These are phyloP conservation scores for Croton setiger DNA, from an alignment of 441 rosid species.

Conservation along the genomic window DNA sequence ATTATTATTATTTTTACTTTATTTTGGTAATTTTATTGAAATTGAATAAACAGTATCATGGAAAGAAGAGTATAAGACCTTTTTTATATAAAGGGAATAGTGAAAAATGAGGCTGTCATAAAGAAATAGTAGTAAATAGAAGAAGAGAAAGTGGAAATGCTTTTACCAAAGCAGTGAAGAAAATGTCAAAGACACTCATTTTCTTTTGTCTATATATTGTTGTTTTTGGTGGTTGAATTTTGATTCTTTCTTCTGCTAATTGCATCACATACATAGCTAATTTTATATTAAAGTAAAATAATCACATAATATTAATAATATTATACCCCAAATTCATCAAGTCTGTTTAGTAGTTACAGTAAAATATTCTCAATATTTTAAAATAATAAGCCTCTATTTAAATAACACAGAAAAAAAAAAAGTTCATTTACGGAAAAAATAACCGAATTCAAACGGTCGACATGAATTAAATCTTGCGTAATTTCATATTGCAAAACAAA, in stretches of 20 bases:
- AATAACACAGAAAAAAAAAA: too few species aligned
- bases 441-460: too few species aligned
- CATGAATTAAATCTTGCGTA: too few species aligned
- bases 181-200: neutral
- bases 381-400: too few species aligned
- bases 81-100: neutral
- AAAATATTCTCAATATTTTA: too few species aligned
- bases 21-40: neutral
- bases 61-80: neutral
- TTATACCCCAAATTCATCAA: too few species aligned
- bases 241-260: neutral
- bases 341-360: too few species aligned
- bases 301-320: too few species aligned
- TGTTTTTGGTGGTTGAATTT: slow-evolving; percentile 12
- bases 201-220: slow-evolving; percentile 5
- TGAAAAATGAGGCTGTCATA: neutral
- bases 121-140: too few species aligned
- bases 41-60: neutral
- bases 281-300: too few species aligned
- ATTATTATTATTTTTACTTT: neutral
- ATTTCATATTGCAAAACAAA: too few species aligned
- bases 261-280: neutral
- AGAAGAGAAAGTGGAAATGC: neutral
- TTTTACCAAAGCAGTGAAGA: neutral
- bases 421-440: too few species aligned